A percentile compares a stretch with the other conserved stretches of the same genome.
phyloP scores from a whole-genome alignment of 116 monocot genomes.

The Zostera marina region DNA sequence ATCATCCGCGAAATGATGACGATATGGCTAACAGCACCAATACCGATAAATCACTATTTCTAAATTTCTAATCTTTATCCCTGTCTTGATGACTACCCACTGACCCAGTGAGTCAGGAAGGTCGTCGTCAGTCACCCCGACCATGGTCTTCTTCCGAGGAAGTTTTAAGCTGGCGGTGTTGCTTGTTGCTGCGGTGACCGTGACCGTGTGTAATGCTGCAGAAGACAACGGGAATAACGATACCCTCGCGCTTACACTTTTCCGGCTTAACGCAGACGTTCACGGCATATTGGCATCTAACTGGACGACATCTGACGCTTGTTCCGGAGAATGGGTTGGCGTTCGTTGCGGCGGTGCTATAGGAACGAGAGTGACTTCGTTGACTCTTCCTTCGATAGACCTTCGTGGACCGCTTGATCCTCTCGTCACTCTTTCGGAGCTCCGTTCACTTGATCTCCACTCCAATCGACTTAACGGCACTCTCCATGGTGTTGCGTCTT shows the following conservation, averaged over 20 bases:
- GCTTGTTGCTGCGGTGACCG: neutral
- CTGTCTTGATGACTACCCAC: too few relatives aligned
- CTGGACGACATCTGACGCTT: slow-evolving; percentile 46
- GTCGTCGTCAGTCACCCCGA: too few relatives aligned
- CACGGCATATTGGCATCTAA: slow-evolving; percentile 47
- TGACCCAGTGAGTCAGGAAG: too few relatives aligned
- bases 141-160: too few relatives aligned
- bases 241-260: slow-evolving; percentile 37
- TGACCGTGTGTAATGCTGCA: neutral
- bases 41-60: too few relatives aligned
- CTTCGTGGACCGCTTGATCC: slow-evolving; percentile 29
- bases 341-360: slow-evolving; percentile 25
- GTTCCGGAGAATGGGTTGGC: slow-evolving; percentile 36
- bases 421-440: slow-evolving; percentile 25
- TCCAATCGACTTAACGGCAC: slow-evolving; percentile 56
- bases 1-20: too few relatives aligned
- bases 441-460: slow-evolving; percentile 44
- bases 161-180: neutral
- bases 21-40: too few relatives aligned
- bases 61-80: too few relatives aligned
- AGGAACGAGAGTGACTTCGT: slow-evolving; percentile 24
- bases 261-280: slow-evolving; percentile 27
- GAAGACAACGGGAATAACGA: slow-evolving; percentile 12
- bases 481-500: slow-evolving; percentile 6
- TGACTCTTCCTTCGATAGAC: slow-evolving; percentile 34